phyloP scores from a whole-genome alignment of 345 rosid genomes.

The Populus nigra region DNA sequence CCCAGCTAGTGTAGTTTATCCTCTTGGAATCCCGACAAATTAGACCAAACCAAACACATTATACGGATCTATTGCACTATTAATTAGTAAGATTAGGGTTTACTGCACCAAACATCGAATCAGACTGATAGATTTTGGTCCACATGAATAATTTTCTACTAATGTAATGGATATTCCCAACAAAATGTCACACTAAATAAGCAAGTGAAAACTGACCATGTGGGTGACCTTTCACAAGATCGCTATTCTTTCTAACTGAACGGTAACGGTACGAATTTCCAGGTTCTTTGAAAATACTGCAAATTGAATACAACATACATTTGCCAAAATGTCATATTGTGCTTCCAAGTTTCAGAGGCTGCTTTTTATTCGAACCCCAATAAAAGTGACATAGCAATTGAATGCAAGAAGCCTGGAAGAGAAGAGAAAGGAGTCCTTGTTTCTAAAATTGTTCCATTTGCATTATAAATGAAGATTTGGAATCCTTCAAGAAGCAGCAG shows the following conservation, averaged over 20 bases:
- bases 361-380: neutral
- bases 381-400: neutral
- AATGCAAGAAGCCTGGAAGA: neutral
- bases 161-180: neutral
- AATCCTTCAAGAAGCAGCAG: neutral
- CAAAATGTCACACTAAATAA: neutral
- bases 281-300: neutral
- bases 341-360: neutral
- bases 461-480: neutral
- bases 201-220: neutral
- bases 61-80: neutral
- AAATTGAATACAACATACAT: neutral
- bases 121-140: neutral
- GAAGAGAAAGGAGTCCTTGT: neutral
- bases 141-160: neutral
- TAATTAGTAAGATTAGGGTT: no score
- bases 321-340: neutral
- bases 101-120: neutral
- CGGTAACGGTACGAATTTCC: neutral
- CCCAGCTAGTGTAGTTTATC: neutral
- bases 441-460: neutral
- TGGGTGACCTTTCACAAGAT: constrained; percentile 1
- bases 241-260: neutral
- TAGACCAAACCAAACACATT: neutral
- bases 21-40: neutral